Evolutionary conservation across 2,329 filamentous ascomycete genomes (phyloP).

Genomic region (Colletotrichum endophyticum): DNA sequence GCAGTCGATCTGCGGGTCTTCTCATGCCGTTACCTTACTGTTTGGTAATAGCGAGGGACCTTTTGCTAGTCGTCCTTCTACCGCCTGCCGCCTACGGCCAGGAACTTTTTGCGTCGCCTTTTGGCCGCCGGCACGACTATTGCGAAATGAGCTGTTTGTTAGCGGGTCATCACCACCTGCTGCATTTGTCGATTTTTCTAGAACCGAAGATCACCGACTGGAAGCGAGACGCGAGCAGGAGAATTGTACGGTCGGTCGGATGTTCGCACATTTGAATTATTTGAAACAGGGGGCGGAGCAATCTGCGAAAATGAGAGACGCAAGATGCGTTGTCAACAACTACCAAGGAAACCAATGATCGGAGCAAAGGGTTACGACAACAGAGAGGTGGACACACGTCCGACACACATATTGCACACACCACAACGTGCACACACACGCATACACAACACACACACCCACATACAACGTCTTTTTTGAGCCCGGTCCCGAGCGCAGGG

Average conservation of each 20-base stretch:
- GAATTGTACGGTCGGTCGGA: neutral
- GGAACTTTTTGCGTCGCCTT: neutral
- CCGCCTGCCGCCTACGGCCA: constrained; percentile 1
- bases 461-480: neutral
- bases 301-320: constrained; percentile 5
- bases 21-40: constrained; percentile 19
- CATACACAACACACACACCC: neutral
- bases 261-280: neutral
- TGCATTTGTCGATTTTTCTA: constrained; percentile 14
- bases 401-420: neutral
- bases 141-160: constrained; percentile 1
- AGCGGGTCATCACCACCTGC: constrained; percentile 4
- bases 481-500: constrained; percentile 10
- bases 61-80: neutral
- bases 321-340: constrained; percentile 7
- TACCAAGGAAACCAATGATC: neutral
- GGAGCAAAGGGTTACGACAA: neutral
- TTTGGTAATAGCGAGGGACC: constrained; percentile 21
- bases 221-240: neutral
- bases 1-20: constrained; percentile 7
- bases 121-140: neutral
- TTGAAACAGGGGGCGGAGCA: constrained; percentile 15
- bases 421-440: neutral
- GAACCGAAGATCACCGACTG: neutral
- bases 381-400: constrained; percentile 6